These are phyloP conservation scores for Parsonsia alboflavescens DNA, from an alignment of 257 asterid species.

Conservation along the genomic window DNA sequence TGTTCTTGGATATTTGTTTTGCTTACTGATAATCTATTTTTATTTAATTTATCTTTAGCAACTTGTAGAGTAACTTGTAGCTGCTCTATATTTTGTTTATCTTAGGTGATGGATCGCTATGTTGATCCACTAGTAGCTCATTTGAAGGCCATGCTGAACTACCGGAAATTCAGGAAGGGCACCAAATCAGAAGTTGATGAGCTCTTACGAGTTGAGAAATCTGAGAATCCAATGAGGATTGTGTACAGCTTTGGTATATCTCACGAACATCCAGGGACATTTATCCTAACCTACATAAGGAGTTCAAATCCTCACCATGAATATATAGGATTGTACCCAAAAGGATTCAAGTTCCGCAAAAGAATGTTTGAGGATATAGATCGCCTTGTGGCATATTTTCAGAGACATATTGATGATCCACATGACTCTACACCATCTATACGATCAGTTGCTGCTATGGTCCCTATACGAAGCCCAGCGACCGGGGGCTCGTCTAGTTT, in stretches of 20 bases:
- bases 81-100: conserved; percentile 11
- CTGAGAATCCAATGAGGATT: conserved; percentile 81
- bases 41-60: not conserved
- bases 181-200: conserved; percentile 81
- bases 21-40: not conserved
- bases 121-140: conserved; percentile 94
- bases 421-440: conserved; percentile 63
- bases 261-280: conserved; percentile 97
- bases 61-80: not conserved
- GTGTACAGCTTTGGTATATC: conserved; percentile 90
- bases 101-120: conserved; percentile 94
- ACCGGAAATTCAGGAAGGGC: conserved; percentile 90
- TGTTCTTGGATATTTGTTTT: not conserved
- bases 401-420: conserved; percentile 87
- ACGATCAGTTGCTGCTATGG: conserved; percentile 88
- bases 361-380: conserved; percentile 88
- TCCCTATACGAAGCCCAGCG: conserved; percentile 87
- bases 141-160: conserved; percentile 78
- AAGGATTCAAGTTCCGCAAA: conserved; percentile 87
- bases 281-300: conserved; percentile 80
- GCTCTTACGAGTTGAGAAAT: conserved; percentile 67
- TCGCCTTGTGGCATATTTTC: conserved; percentile 82
- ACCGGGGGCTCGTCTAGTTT: conserved; percentile 66
- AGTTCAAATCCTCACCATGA: conserved; percentile 95
- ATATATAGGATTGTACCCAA: conserved; percentile 85